Percentiles rank a stretch among this genome's conserved stretches.
Conservation (phyloP, 2,329 filamentous ascomycete genomes). For the Epicoccum sorghinum region DNA sequence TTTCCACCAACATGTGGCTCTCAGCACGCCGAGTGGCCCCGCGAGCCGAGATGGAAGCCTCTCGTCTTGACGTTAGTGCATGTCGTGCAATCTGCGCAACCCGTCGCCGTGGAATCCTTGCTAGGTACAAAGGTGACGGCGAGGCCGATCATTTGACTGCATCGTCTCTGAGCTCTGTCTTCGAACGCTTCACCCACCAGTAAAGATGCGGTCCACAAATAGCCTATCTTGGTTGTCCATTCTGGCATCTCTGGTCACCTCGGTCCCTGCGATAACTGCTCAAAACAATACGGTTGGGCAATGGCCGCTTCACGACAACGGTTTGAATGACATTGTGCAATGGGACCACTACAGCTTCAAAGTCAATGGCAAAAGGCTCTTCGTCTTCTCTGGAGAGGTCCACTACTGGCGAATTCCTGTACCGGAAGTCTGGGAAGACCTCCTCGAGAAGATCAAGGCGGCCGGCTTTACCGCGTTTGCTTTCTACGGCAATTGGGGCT, state of each 20-base stretch:
- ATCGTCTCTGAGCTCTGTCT: conserved; percentile 24
- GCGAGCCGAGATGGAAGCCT: conserved; percentile 14
- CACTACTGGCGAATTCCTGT: conserved; percentile 60
- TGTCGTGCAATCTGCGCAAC: conserved; percentile 18
- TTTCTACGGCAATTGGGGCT: conserved; percentile 58
- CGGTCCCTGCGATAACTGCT: conserved; percentile 25
- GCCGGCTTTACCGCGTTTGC: conserved; percentile 57
- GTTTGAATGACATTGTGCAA: conserved; percentile 55
- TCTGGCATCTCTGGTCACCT: conserved; percentile 24
- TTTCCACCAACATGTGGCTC: conserved; percentile 24
- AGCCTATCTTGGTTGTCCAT: conserved; percentile 33
- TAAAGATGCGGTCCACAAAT: conserved; percentile 28
- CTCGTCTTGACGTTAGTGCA: conserved; percentile 19
- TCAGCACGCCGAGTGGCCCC: conserved; percentile 11
- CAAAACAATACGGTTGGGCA: conserved; percentile 35
- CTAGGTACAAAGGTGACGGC: conserved; percentile 18
- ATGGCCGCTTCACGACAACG: conserved; percentile 59
- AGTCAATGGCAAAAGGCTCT: conserved; percentile 58
- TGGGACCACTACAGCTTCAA: conserved; percentile 63
- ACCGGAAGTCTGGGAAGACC: conserved; percentile 57
- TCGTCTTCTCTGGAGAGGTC: conserved; percentile 61
- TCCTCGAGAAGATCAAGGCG: conserved; percentile 60
- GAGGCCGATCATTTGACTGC: conserved; percentile 17
- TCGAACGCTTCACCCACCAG: conserved; percentile 19
- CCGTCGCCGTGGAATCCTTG: conserved; percentile 16